A percentile compares a stretch with the other conserved stretches of the same genome.
Evolutionary conservation across 2,329 filamentous ascomycete genomes (phyloP).

Genomic region (Hypoxylon sp.): DNA sequence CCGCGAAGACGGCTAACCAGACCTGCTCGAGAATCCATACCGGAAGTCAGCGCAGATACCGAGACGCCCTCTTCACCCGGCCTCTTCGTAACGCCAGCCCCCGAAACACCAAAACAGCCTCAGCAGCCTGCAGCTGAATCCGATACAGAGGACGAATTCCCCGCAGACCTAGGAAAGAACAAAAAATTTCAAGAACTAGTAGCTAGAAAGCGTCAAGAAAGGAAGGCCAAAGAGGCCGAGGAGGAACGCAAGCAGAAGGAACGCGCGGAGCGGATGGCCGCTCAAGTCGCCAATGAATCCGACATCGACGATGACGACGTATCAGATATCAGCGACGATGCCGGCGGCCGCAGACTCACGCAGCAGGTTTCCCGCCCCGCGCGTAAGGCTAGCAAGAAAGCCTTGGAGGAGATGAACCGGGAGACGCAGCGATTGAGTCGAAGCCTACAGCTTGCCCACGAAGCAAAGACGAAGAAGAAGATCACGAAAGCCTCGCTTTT

Average conservation of each 20-base stretch:
- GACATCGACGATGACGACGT: constrained; percentile 68
- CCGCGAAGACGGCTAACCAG: constrained; percentile 45
- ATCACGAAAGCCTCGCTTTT: constrained; percentile 86
- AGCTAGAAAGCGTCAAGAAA: constrained; percentile 77
- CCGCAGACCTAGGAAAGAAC: constrained; percentile 58
- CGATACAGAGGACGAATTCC: constrained; percentile 61
- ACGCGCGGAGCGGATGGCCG: constrained; percentile 55
- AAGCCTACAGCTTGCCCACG: constrained; percentile 90
- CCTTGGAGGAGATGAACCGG: constrained; percentile 91
- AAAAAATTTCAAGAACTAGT: constrained; percentile 78
- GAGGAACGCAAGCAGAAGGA: constrained; percentile 63
- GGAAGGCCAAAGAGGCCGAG: constrained; percentile 73
- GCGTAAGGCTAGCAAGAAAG: constrained; percentile 93
- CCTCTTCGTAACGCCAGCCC: constrained; percentile 67
- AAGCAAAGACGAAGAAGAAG: constrained; percentile 91
- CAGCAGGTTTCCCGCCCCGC: constrained; percentile 74
- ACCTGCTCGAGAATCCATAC: constrained; percentile 43
- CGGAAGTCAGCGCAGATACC: constrained; percentile 46
- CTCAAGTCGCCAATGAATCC: constrained; percentile 54
- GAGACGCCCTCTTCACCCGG: constrained; percentile 59
- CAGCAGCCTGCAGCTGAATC: constrained; percentile 46
- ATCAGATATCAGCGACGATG: constrained; percentile 70
- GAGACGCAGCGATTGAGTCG: constrained; percentile 93
- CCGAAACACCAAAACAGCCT: constrained; percentile 47
- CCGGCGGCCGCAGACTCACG: constrained; percentile 73